Evolutionary conservation across 176 grass and related monocot species (phyloP).

Genomic region (Avena sativa): DNA sequence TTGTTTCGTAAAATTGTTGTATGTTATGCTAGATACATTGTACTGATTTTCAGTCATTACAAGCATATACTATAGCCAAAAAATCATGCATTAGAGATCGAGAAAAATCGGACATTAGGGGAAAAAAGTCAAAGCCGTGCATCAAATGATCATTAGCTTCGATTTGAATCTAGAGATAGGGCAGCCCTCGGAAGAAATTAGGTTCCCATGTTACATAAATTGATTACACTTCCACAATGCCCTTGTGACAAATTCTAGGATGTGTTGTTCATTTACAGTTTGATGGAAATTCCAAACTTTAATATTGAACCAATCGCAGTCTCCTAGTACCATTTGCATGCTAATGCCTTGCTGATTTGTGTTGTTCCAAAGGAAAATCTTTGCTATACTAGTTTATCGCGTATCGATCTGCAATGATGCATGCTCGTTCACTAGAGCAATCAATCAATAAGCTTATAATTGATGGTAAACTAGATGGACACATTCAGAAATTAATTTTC

Average conservation of each 20-base stretch:
- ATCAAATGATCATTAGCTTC: not conserved
- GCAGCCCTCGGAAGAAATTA: not conserved
- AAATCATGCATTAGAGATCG: not conserved
- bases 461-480: not conserved
- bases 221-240: not conserved
- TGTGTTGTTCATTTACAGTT: not conserved
- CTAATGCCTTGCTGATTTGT: not conserved
- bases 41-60: not conserved
- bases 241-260: not conserved
- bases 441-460: not conserved
- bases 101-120: not conserved
- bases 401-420: not conserved
- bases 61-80: not conserved
- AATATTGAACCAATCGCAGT: not conserved
- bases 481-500: constrained; percentile 6
- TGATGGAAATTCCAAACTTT: not conserved
- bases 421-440: not conserved
- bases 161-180: not conserved
- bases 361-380: too few relatives aligned
- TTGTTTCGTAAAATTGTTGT: not conserved
- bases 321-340: not conserved
- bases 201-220: not conserved
- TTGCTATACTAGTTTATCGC: too few relatives aligned
- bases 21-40: not conserved
- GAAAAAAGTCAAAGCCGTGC: not conserved